Evolutionary conservation across 352 stramenopile genomes (phyloP).

Genomic region (Blastocystis sp.): DNA sequence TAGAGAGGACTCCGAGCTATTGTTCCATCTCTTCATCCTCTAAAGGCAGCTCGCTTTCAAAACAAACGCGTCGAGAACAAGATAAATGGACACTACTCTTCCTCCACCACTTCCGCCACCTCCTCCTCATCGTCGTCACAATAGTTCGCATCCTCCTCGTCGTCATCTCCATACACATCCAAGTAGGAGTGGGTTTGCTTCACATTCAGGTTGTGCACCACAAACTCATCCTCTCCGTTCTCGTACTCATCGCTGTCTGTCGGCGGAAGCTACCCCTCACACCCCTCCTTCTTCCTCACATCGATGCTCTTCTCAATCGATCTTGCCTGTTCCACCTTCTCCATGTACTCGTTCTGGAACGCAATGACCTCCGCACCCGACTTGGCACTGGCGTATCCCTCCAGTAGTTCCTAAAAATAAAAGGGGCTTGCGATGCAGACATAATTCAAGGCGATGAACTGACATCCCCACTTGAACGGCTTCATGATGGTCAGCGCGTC

Average conservation of each 20-base stretch:
- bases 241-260: conserved; percentile 73
- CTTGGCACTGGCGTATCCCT: conserved; percentile 80
- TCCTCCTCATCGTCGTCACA: conserved; percentile 54
- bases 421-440: not conserved
- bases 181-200: conserved; percentile 76
- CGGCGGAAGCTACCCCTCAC: conserved; percentile 25
- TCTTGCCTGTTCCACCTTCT: conserved; percentile 33
- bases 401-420: conserved; percentile 73
- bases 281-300: not conserved
- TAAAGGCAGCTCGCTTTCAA: not conserved
- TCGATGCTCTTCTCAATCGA: conserved; percentile 22
- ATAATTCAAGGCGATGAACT: conserved; percentile 73
- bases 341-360: conserved; percentile 75
- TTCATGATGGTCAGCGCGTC: conserved; percentile 84
- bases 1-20: not conserved
- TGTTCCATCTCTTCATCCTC: conserved; percentile 68
- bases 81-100: conserved; percentile 67
- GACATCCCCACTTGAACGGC: conserved; percentile 83
- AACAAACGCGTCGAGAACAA: conserved; percentile 52
- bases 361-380: conserved; percentile 78
- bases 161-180: conserved; percentile 76
- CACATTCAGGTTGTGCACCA: conserved; percentile 76
- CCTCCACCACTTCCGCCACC: conserved; percentile 68
- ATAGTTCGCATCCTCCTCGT: conserved; percentile 72
- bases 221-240: conserved; percentile 77